These are phyloP conservation scores for Podaxis mareebaensis DNA, from an alignment of 768 basidiomycete species.

Conservation along the genomic window DNA sequence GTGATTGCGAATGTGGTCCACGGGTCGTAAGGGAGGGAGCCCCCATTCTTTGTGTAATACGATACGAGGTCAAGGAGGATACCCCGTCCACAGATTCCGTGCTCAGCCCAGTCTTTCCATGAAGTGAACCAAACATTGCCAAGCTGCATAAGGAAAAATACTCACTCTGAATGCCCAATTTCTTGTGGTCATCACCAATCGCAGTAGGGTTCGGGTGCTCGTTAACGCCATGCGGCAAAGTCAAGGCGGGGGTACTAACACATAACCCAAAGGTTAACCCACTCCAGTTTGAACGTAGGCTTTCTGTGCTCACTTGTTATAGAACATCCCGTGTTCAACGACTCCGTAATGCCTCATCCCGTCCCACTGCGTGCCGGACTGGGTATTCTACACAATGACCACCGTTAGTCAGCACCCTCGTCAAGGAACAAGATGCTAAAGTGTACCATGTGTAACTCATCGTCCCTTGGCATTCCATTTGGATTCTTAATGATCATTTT, in stretches of 20 bases:
- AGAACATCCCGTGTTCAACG: slow-evolving; percentile 53
- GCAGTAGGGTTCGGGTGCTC: slow-evolving; percentile 48
- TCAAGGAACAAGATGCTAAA: not conserved
- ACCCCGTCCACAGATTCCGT: slow-evolving; percentile 70
- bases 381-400: slow-evolving; percentile 52
- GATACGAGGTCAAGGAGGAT: slow-evolving; percentile 65
- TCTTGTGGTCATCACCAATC: slow-evolving; percentile 46
- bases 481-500: slow-evolving; percentile 33
- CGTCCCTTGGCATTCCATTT: slow-evolving; percentile 38
- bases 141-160: not conserved
- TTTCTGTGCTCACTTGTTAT: slow-evolving; percentile 50
- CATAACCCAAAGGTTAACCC: not conserved
- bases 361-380: slow-evolving; percentile 74
- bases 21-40: slow-evolving; percentile 58
- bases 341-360: slow-evolving; percentile 62
- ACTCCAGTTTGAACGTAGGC: not conserved
- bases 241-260: slow-evolving; percentile 42
- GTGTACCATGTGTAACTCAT: slow-evolving; percentile 59
- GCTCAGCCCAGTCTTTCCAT: slow-evolving; percentile 62
- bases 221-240: slow-evolving; percentile 46
- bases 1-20: slow-evolving; percentile 57
- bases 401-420: not conserved
- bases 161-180: slow-evolving; percentile 70
- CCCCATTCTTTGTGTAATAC: slow-evolving; percentile 43
- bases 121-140: not conserved